Evolutionary conservation across 768 basidiomycete species (phyloP), one percentile per base, ranked within the genome.

Genomic region (Cystofilobasidium macerans): DNA sequence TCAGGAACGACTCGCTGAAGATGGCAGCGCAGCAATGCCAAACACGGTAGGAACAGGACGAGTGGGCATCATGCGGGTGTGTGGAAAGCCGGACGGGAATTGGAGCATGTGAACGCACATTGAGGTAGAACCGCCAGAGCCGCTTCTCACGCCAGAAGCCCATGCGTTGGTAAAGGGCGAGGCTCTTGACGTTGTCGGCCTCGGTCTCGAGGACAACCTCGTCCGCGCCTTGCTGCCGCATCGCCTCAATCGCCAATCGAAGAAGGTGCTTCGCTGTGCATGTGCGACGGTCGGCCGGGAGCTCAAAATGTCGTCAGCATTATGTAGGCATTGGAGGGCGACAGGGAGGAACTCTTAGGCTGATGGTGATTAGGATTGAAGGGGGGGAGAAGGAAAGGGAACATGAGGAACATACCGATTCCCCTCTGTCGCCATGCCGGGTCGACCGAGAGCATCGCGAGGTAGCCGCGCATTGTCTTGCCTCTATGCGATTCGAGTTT

Each of bases 131-230:
- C 1, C 95, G 83, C 74, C 86, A 85, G 22, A 99, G 80, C 5
- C 93, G 85, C 75, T 98, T 98, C 79, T 97, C 93, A 47, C 89
- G 84, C 30, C 97, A 87, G 77, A 99, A 99, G 0, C 95, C 95
- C 51, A 98, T 81, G 9, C 86, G 85, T 68, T 87, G 87, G 77
- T 98, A 98, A 16, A 99, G 79, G 3, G 87, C 84, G 20, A 98
- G 81, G 0, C 93, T 92, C 9, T 90, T 84, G 53, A 79, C 77
- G 51, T 54, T 54, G 51, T 54, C 51, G 18, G 51, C 51, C 51
- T 54, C 51, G 28, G 51, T 54, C 51, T 54, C 95, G 51, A 54
- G 51, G 18, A 54, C 51, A 22, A 88, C 93, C 85, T 98, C 92
- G 69, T 90, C 84, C 9, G 89, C 90, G 20, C 86, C 88, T 66